Evolutionary conservation across 495 filamentous ascomycete genomes (phyloP).

Genomic region (Xylaria castorea): DNA sequence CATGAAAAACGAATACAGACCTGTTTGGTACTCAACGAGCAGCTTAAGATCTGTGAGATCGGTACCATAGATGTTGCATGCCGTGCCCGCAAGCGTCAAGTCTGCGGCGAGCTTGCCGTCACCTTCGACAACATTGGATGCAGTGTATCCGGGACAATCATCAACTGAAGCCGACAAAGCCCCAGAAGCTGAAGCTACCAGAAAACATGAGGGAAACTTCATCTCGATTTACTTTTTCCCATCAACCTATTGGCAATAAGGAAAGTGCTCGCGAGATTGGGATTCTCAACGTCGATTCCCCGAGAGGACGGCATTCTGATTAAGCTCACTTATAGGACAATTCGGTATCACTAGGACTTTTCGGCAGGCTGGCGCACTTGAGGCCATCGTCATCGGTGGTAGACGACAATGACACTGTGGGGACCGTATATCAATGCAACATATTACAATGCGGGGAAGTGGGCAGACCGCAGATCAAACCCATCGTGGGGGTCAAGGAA

Average conservation of each 20-base stretch:
- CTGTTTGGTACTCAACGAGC: slow-evolving; percentile 75
- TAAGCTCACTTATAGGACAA: neutral
- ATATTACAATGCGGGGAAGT: slow-evolving; percentile 19
- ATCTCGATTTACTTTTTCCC: slow-evolving; percentile 16
- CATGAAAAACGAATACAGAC: slow-evolving; percentile 51
- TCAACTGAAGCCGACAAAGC: slow-evolving; percentile 28
- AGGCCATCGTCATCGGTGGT: slow-evolving; percentile 15
- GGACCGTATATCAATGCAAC: slow-evolving; percentile 19
- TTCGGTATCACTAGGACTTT: neutral
- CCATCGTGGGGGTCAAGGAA: neutral
- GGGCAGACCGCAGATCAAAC: slow-evolving; percentile 13
- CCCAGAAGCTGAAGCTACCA: slow-evolving; percentile 21
- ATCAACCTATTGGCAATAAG: neutral
- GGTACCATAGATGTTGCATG: slow-evolving; percentile 73
- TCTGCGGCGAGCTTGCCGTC: slow-evolving; percentile 64
- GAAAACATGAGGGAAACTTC: slow-evolving; percentile 23
- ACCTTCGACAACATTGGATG: slow-evolving; percentile 63
- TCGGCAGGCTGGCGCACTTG: neutral
- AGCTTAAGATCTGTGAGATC: slow-evolving; percentile 71
- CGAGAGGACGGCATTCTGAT: neutral
- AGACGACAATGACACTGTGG: neutral
- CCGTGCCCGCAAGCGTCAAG: slow-evolving; percentile 66
- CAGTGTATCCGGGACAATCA: slow-evolving; percentile 74
- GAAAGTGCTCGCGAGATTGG: neutral
- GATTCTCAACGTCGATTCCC: neutral